A percentile compares a stretch with the other conserved stretches of the same genome.
phyloP scores from a whole-genome alignment of 345 rosid genomes.

The Ceriops decandra region DNA sequence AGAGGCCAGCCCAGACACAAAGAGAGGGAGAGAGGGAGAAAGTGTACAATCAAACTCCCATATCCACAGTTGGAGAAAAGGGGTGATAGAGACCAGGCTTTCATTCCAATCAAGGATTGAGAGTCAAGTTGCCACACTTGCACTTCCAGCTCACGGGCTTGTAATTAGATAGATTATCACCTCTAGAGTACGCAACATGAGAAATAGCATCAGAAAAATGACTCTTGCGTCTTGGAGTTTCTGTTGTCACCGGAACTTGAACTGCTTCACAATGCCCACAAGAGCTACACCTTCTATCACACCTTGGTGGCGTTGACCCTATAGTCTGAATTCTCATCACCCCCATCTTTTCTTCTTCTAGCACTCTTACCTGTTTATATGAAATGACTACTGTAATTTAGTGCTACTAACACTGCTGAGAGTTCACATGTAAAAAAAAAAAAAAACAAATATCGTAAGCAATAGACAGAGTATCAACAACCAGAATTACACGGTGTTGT shows the following conservation, averaged over 20 bases:
- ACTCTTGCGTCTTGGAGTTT: slow-evolving; percentile 12
- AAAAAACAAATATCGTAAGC: background rate
- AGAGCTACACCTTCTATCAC: slow-evolving; percentile 49
- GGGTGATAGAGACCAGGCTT: background rate
- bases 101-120: slow-evolving; percentile 40
- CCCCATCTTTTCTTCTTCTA: slow-evolving; percentile 12
- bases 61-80: background rate
- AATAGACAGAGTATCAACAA: background rate
- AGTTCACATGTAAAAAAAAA: background rate
- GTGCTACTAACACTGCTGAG: background rate
- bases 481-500: background rate
- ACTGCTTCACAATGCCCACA: slow-evolving; percentile 58
- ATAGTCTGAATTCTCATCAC: slow-evolving; percentile 34
- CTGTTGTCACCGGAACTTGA: slow-evolving; percentile 52
- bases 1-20: background rate
- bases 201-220: slow-evolving; percentile 23
- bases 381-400: too few relatives aligned
- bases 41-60: background rate
- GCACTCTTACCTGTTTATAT: background rate
- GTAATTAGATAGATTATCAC: slow-evolving; percentile 57
- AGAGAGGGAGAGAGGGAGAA: background rate
- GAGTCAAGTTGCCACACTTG: slow-evolving; percentile 57
- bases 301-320: slow-evolving; percentile 66
- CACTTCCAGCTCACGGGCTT: slow-evolving; percentile 81
- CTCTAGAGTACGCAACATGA: slow-evolving; percentile 34